These are phyloP conservation scores for Bertia moriformis DNA, from an alignment of 2,329 filamentous ascomycete genomes.

Conservation along the genomic window DNA sequence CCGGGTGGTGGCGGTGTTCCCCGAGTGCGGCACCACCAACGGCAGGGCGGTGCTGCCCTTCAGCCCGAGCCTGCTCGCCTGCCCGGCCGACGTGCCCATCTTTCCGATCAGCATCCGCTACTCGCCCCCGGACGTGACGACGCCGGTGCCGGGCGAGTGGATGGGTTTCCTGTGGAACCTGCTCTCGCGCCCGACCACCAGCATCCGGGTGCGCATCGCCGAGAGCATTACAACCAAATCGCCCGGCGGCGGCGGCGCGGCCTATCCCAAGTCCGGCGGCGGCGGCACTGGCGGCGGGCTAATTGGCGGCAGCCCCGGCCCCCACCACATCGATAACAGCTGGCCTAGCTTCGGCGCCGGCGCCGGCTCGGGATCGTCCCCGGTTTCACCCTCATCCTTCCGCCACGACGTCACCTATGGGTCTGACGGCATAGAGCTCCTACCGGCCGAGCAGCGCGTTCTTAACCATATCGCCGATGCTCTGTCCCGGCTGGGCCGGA, in stretches of 20 bases:
- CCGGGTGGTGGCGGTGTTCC: constrained; percentile 73
- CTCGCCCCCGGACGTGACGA: constrained; percentile 76
- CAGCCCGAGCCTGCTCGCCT: constrained; percentile 60
- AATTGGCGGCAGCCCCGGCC: too few species aligned
- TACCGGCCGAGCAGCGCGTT: constrained; percentile 48
- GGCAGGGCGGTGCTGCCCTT: constrained; percentile 78
- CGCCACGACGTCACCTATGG: constrained; percentile 13
- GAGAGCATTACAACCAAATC: constrained; percentile 49
- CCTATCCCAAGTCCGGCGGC: constrained; percentile 9
- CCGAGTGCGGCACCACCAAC: constrained; percentile 89
- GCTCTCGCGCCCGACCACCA: constrained; percentile 71
- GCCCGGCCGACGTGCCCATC: constrained; percentile 55
- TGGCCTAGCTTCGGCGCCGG: too few species aligned
- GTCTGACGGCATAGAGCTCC: constrained; percentile 17
- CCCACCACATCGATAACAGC: too few species aligned
- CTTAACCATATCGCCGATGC: constrained; percentile 73
- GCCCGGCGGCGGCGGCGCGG: constrained; percentile 11
- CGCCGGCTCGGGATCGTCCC: constrained; percentile 7
- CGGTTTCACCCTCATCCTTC: too few species aligned
- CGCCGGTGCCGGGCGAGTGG: constrained; percentile 67
- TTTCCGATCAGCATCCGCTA: constrained; percentile 88
- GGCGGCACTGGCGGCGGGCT: constrained; percentile 6
- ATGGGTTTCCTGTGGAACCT: constrained; percentile 70
- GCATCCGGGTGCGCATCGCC: constrained; percentile 79
- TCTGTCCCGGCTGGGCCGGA: constrained; percentile 71